phyloP scores from a whole-genome alignment of 176 grass and related monocot genomes.

The Olyra latifolia region DNA sequence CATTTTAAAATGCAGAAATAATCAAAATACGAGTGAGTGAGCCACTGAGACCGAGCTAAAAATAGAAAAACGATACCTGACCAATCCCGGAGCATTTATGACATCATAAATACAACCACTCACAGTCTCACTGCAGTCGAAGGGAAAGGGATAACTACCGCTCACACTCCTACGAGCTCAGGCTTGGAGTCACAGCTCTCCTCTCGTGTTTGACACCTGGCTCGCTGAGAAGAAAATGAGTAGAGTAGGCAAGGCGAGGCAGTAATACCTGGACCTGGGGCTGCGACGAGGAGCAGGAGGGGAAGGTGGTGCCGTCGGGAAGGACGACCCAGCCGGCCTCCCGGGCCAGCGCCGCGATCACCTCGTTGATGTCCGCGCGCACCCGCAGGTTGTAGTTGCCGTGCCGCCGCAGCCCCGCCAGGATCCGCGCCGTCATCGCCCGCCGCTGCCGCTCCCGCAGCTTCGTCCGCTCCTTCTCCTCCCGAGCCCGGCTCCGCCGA shows the following conservation, averaged over 20 bases:
- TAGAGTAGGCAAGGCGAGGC: background rate
- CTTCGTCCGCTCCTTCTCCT: slow-evolving; percentile 95
- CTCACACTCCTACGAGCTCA: too few relatives aligned
- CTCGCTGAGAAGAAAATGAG: too few relatives aligned
- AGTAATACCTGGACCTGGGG: slow-evolving; percentile 23
- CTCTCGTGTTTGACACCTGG: too few relatives aligned
- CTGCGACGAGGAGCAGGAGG: slow-evolving; percentile 11
- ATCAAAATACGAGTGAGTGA: too few relatives aligned
- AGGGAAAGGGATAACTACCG: too few relatives aligned
- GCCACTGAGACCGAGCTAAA: too few relatives aligned
- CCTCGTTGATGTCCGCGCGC: slow-evolving; percentile 80
- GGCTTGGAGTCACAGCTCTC: too few relatives aligned
- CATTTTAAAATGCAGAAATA: too few relatives aligned
- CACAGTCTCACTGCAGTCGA: too few relatives aligned
- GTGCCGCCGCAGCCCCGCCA: slow-evolving; percentile 78
- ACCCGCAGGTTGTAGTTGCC: slow-evolving; percentile 80
- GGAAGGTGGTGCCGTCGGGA: slow-evolving; percentile 81
- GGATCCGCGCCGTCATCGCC: slow-evolving; percentile 79
- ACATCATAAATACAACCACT: background rate
- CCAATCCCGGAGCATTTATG: background rate
- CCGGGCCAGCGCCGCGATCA: slow-evolving; percentile 54
- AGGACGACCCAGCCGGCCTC: slow-evolving; percentile 77
- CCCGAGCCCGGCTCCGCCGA: slow-evolving; percentile 39
- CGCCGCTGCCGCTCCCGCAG: slow-evolving; percentile 80
- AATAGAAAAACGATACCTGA: too few relatives aligned